Evolutionary conservation across 805 yeast genomes (phyloP).

Genomic region (Candida pseudofarinosa): DNA sequence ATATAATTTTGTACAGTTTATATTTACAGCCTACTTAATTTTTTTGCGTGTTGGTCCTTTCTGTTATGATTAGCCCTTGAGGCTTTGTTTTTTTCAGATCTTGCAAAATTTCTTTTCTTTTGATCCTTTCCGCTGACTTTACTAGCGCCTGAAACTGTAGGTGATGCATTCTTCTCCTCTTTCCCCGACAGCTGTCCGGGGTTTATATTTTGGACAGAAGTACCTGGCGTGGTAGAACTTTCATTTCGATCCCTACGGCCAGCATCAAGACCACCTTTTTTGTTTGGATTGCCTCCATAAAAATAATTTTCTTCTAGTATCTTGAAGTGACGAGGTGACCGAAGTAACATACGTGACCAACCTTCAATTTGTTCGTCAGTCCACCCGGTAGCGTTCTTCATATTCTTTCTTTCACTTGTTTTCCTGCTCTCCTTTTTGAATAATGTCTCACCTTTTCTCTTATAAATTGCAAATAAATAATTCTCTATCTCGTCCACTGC

Average conservation of each 20-base stretch:
- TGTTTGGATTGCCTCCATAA: conserved; percentile 23
- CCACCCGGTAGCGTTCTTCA: conserved; percentile 60
- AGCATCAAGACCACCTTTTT: background rate
- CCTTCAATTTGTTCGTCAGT: conserved; percentile 91
- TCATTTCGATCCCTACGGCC: too few species aligned
- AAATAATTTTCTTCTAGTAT: conserved; percentile 59
- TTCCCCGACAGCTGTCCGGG: too few species aligned
- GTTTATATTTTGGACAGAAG: background rate
- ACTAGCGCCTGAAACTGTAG: background rate
- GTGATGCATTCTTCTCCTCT: background rate
- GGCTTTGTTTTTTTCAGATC: conserved; percentile 55
- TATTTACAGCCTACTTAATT: conserved; percentile 23
- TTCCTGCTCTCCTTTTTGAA: conserved; percentile 48
- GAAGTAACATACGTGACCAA: conserved; percentile 76
- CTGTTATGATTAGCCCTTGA: conserved; percentile 62
- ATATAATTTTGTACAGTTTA: background rate
- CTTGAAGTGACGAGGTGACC: conserved; percentile 59
- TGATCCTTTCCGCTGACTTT: conserved; percentile 1
- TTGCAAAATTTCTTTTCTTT: conserved; percentile 33
- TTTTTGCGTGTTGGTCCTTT: conserved; percentile 58
- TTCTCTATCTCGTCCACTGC: conserved; percentile 45
- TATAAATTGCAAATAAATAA: conserved; percentile 52
- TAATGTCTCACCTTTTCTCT: conserved; percentile 39
- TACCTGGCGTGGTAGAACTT: too few species aligned
- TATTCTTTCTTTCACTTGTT: conserved; percentile 44